Percentiles rank a stretch among this genome's conserved stretches.
Conservation (phyloP, 2,329 filamentous ascomycete species). For the Fusarium denticulatum region DNA sequence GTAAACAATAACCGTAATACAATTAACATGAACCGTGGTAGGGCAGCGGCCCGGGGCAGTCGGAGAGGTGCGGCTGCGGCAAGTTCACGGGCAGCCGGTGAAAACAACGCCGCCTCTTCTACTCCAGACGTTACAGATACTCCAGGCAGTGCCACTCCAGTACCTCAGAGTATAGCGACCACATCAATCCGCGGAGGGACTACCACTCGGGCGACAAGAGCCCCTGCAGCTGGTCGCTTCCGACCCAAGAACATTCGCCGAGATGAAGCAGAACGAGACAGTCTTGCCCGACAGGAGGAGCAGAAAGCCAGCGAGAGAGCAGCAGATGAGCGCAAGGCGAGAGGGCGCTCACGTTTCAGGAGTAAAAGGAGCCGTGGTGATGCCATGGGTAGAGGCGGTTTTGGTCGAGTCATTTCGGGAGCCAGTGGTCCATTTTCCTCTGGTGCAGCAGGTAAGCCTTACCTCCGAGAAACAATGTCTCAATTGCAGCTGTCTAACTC, state of each 20-base stretch:
- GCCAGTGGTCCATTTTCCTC: constrained; percentile 55
- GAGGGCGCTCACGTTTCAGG: constrained; percentile 53
- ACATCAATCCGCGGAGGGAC: constrained; percentile 47
- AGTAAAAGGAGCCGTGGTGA: constrained; percentile 57
- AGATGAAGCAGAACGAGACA: constrained; percentile 61
- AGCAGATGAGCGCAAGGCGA: constrained; percentile 52
- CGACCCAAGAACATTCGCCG: constrained; percentile 60
- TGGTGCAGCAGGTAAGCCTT: constrained; percentile 42
- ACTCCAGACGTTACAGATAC: constrained; percentile 26
- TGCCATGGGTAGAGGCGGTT: constrained; percentile 56
- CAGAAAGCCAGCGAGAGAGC: constrained; percentile 55
- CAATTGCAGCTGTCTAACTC: constrained; percentile 5
- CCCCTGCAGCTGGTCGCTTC: constrained; percentile 53
- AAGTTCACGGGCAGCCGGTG: constrained; percentile 36
- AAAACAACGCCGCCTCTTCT: constrained; percentile 27
- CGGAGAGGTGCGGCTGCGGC: constrained; percentile 46
- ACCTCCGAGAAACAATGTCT: neutral
- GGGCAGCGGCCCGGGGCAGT: constrained; percentile 46
- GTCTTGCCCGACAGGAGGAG: constrained; percentile 56
- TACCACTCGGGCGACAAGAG: constrained; percentile 50
- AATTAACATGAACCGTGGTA: constrained; percentile 48
- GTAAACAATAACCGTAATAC: too few relatives aligned
- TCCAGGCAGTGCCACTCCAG: constrained; percentile 29
- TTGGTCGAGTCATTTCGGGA: constrained; percentile 47
- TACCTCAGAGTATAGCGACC: constrained; percentile 33